Evolutionary conservation across 192 early-diverging fungal species (phyloP).

Genomic region (Phlyctochytrium bullatum): DNA sequence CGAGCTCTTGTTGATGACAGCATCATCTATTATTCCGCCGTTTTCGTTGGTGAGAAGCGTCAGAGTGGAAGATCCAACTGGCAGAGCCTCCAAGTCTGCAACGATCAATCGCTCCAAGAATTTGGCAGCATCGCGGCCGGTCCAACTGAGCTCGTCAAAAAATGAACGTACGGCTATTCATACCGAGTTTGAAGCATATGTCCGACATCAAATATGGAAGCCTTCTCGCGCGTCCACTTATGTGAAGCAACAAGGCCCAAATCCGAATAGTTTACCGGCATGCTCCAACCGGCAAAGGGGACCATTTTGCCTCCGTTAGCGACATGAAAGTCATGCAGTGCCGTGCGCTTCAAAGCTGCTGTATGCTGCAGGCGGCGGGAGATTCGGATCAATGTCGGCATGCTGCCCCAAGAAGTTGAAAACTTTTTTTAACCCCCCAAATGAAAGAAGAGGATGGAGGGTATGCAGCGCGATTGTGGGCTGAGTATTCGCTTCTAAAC

Average conservation of each 20-base stretch:
- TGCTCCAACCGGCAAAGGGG: constrained; percentile 94
- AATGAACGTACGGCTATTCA: not conserved
- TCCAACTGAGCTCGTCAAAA: constrained; percentile 35
- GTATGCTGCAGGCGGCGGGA: too few species aligned
- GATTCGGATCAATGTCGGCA: too few species aligned
- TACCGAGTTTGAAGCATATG: constrained; percentile 97
- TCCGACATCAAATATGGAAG: constrained; percentile 95
- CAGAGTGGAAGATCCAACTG: constrained; percentile 75
- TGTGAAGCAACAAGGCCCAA: constrained; percentile 90
- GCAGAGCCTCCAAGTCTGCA: constrained; percentile 79
- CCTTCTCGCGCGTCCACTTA: constrained; percentile 78
- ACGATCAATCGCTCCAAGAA: constrained; percentile 90
- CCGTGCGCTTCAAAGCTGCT: constrained; percentile 45
- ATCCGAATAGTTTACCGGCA: constrained; percentile 90
- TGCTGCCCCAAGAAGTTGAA: too few species aligned
- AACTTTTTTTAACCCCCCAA: too few species aligned
- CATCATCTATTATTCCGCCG: constrained; percentile 98
- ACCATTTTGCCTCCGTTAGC: constrained; percentile 94
- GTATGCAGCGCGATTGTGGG: too few species aligned
- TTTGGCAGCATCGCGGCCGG: constrained; percentile 79
- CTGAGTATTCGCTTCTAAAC: too few species aligned
- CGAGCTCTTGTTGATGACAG: constrained; percentile 83
- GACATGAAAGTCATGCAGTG: constrained; percentile 91
- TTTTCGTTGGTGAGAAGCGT: constrained; percentile 94
- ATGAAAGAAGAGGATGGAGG: too few species aligned